Evolutionary conservation across 345 rosid genomes (phyloP).

Genomic region (Eucalyptus guilfoylei): DNA sequence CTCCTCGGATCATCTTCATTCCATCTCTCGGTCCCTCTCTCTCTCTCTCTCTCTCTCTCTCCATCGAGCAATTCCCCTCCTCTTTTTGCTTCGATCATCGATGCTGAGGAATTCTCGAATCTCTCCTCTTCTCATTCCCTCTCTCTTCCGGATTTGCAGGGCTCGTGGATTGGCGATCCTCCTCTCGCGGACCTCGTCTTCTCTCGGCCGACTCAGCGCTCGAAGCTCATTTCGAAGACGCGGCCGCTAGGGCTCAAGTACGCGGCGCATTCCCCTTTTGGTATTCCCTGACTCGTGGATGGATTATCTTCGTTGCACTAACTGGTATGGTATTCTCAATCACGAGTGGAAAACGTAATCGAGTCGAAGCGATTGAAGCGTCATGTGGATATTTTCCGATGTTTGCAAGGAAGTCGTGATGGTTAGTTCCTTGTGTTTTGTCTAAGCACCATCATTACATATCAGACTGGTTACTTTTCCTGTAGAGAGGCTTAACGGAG

Average conservation of each 20-base stretch:
- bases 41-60: constrained; percentile 52
- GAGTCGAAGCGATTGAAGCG: neutral
- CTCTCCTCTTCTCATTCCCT: neutral
- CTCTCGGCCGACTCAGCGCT: constrained; percentile 35
- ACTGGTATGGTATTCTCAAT: neutral
- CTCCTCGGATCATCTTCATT: constrained; percentile 48
- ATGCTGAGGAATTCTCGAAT: neutral
- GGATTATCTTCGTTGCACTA: neutral
- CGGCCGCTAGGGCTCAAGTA: constrained; percentile 77
- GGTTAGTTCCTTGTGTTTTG: neutral
- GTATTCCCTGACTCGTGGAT: neutral
- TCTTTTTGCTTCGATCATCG: neutral
- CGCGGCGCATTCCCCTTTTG: neutral
- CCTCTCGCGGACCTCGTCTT: constrained; percentile 45
- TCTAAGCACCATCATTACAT: neutral
- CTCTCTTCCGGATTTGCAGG: constrained; percentile 44
- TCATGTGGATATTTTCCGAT: neutral
- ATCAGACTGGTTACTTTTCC: neutral
- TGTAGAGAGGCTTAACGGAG: neutral
- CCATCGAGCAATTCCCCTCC: constrained; percentile 25
- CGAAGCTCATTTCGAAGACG: constrained; percentile 48
- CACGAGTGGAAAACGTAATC: neutral
- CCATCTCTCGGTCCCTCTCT: constrained; percentile 40
- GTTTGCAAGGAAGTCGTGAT: neutral
- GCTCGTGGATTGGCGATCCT: constrained; percentile 47